A percentile compares a stretch with the other conserved stretches of the same genome.
Conservation (phyloP, 345 rosid species). For the Rhodamnia argentea region DNA sequence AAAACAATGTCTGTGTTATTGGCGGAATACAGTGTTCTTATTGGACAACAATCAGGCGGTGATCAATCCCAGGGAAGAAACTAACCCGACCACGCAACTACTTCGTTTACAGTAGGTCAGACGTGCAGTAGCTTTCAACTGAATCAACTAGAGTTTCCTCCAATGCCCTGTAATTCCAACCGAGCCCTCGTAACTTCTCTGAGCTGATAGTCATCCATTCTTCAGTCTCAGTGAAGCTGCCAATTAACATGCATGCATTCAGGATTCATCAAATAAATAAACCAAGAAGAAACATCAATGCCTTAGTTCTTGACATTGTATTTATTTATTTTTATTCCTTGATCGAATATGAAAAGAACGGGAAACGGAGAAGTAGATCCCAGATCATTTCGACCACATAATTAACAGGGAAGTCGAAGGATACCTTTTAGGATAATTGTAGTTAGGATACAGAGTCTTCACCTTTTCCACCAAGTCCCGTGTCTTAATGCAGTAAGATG, state of each 20-base stretch:
- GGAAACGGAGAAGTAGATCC: background rate
- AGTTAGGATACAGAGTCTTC: constrained; percentile 38
- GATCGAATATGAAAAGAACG: background rate
- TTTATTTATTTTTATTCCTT: background rate
- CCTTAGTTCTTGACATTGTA: background rate
- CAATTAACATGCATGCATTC: background rate
- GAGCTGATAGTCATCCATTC: constrained; percentile 8
- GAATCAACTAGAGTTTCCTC: constrained; percentile 26
- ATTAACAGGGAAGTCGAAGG: background rate
- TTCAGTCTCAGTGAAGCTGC: constrained; percentile 15
- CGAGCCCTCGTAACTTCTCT: constrained; percentile 15
- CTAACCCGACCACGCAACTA: background rate
- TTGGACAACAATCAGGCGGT: background rate
- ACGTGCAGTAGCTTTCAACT: constrained; percentile 14
- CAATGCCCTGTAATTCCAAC: constrained; percentile 23
- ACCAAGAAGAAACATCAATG: background rate
- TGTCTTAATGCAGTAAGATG: constrained; percentile 13
- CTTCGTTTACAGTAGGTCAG: constrained; percentile 11
- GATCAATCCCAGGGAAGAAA: background rate
- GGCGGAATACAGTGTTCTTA: background rate
- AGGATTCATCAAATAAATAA: background rate
- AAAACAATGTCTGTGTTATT: background rate
- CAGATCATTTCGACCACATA: background rate
- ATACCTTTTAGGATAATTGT: constrained; percentile 48
- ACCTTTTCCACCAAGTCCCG: constrained; percentile 34